A percentile compares a stretch with the other conserved stretches of the same genome.
phyloP scores from a whole-genome alignment of 306 rosid species.

The Dryas drummondii region DNA sequence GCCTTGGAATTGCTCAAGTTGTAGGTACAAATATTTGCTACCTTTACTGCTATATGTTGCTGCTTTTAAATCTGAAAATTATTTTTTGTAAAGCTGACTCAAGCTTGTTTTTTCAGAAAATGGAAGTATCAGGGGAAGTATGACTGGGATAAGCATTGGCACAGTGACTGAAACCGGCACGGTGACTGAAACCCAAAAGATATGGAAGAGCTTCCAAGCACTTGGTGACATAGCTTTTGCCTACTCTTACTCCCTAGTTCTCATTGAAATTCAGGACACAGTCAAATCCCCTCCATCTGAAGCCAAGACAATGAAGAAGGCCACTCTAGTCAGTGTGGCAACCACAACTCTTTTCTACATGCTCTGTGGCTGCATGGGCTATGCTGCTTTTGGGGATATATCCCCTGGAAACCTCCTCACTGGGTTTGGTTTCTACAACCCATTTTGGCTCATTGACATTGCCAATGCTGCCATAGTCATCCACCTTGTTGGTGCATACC shows the following conservation, averaged over 20 bases:
- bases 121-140: slow-evolving; percentile 31
- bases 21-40: slow-evolving; percentile 17
- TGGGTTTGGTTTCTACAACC: slow-evolving; percentile 80
- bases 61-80: not conserved
- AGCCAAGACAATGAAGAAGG: slow-evolving; percentile 82
- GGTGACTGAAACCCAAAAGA: slow-evolving; percentile 30
- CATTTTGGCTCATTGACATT: slow-evolving; percentile 77
- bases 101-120: not conserved
- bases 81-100: not conserved
- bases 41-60: too few relatives aligned
- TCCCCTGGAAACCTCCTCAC: slow-evolving; percentile 85
- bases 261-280: slow-evolving; percentile 71
- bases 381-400: slow-evolving; percentile 78
- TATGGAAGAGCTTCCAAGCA: slow-evolving; percentile 46
- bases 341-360: slow-evolving; percentile 70
- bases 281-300: slow-evolving; percentile 81
- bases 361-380: slow-evolving; percentile 81
- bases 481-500: slow-evolving; percentile 88
- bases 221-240: slow-evolving; percentile 47
- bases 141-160: slow-evolving; percentile 33
- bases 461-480: slow-evolving; percentile 81
- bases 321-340: slow-evolving; percentile 47
- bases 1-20: slow-evolving; percentile 25
- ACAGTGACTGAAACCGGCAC: slow-evolving; percentile 14
- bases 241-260: slow-evolving; percentile 36